Percentiles rank a stretch among this genome's conserved stretches.
Conservation (phyloP, 2,329 filamentous ascomycete species). For the Davidsoniella australis region DNA sequence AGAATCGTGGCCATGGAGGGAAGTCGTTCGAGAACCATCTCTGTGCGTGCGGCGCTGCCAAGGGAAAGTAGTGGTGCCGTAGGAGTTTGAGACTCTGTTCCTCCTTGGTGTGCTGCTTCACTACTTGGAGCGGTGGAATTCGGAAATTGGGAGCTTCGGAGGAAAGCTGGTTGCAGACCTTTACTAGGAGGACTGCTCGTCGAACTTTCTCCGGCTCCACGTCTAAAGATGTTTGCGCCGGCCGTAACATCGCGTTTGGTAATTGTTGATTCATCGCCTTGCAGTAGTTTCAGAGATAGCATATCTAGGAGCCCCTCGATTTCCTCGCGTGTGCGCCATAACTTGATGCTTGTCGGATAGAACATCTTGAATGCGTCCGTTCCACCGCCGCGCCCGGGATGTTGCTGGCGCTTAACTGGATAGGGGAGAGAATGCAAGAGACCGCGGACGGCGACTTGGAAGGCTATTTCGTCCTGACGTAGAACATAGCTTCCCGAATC, state of each 20-base stretch:
- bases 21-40: conserved; percentile 68
- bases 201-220: conserved; percentile 20
- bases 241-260: conserved; percentile 24
- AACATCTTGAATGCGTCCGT: conserved; percentile 72
- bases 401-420: conserved; percentile 52
- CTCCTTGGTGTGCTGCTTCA: background rate
- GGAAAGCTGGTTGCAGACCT: background rate
- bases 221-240: conserved; percentile 32
- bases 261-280: conserved; percentile 28
- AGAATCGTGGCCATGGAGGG: conserved; percentile 66
- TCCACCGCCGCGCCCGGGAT: conserved; percentile 5
- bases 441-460: conserved; percentile 77
- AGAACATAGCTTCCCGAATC: conserved; percentile 54
- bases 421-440: conserved; percentile 69
- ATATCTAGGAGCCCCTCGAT: conserved; percentile 55
- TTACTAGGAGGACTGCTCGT: conserved; percentile 14
- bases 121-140: background rate
- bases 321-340: conserved; percentile 75
- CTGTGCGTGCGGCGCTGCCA: conserved; percentile 48
- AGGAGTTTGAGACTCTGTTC: conserved; percentile 13
- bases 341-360: conserved; percentile 66
- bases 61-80: conserved; percentile 34
- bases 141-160: conserved; percentile 6
- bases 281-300: conserved; percentile 45
- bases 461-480: conserved; percentile 85